Conservation (phyloP, 1,139 yeast genomes). For the Hyphopichia burtonii region DNA sequence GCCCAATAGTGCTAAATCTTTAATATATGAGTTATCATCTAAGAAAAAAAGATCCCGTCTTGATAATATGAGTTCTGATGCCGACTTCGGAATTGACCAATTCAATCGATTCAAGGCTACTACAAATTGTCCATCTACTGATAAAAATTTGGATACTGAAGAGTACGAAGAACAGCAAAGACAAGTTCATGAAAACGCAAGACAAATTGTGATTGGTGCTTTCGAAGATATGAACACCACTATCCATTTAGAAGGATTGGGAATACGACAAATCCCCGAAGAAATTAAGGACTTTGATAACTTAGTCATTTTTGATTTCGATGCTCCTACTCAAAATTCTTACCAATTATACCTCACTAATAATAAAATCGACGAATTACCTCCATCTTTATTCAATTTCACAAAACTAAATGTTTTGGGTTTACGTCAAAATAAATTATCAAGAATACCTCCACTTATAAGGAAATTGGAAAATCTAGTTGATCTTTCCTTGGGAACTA, state of each 20-base stretch:
- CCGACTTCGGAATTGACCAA: slow-evolving; percentile 48
- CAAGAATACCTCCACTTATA: slow-evolving; percentile 36
- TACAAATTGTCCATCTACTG: slow-evolving; percentile 31
- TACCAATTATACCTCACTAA: slow-evolving; percentile 41
- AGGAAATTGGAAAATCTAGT: slow-evolving; percentile 29
- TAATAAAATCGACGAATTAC: slow-evolving; percentile 30
- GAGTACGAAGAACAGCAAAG: slow-evolving; percentile 11
- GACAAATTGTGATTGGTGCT: slow-evolving; percentile 33
- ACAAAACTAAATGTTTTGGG: slow-evolving; percentile 44
- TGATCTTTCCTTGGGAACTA: slow-evolving; percentile 42
- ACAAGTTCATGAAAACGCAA: slow-evolving; percentile 22
- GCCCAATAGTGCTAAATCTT: not conserved
- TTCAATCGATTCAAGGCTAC: slow-evolving; percentile 41
- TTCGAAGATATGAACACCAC: slow-evolving; percentile 40
- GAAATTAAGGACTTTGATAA: slow-evolving; percentile 46
- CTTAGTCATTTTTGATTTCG: slow-evolving; percentile 36
- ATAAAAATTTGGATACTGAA: slow-evolving; percentile 15
- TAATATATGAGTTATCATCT: not conserved
- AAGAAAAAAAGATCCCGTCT: not conserved
- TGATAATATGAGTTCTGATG: slow-evolving; percentile 35
- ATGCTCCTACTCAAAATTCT: slow-evolving; percentile 18
- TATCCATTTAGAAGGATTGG: slow-evolving; percentile 38
- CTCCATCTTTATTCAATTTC: slow-evolving; percentile 41
- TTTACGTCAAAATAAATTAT: slow-evolving; percentile 38
- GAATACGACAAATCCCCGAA: slow-evolving; percentile 38